phyloP scores from a whole-genome alignment of 2,329 filamentous ascomycete species.

The Davidsoniella neocaledoniae region DNA sequence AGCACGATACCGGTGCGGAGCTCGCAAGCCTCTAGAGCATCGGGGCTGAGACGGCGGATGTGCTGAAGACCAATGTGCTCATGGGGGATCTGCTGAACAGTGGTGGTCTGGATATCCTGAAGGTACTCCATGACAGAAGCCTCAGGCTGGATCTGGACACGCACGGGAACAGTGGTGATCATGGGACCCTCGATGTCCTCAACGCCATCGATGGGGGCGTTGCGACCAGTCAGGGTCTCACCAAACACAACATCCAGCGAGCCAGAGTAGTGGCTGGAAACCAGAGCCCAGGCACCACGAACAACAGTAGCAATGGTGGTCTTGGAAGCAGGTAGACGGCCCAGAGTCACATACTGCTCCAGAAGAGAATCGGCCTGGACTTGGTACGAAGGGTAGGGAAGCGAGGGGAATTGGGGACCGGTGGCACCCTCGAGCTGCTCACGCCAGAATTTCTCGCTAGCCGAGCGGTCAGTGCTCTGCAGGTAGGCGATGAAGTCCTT shows the following conservation, averaged over 20 bases:
- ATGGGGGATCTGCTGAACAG: slow-evolving; percentile 41
- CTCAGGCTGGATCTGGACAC: slow-evolving; percentile 28
- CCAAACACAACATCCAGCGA: slow-evolving; percentile 39
- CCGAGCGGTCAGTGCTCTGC: slow-evolving; percentile 21
- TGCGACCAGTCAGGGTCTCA: slow-evolving; percentile 41
- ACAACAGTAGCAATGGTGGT: slow-evolving; percentile 39
- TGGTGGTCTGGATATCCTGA: slow-evolving; percentile 37
- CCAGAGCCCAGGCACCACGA: slow-evolving; percentile 40
- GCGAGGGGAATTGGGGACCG: slow-evolving; percentile 29
- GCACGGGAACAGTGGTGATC: slow-evolving; percentile 42
- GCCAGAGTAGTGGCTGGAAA: slow-evolving; percentile 35
- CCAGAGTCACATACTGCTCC: slow-evolving; percentile 31
- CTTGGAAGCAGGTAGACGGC: slow-evolving; percentile 19
- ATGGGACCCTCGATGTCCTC: slow-evolving; percentile 43
- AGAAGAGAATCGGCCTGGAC: slow-evolving; percentile 34
- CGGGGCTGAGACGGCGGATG: slow-evolving; percentile 38
- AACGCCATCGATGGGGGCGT: slow-evolving; percentile 28
- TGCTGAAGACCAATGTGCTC: slow-evolving; percentile 46
- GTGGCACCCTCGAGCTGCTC: slow-evolving; percentile 28
- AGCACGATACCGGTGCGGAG: slow-evolving; percentile 38
- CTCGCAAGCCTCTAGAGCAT: slow-evolving; percentile 38
- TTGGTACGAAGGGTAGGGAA: slow-evolving; percentile 31
- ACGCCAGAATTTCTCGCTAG: slow-evolving; percentile 30
- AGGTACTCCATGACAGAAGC: slow-evolving; percentile 33
- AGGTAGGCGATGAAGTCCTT: slow-evolving; percentile 34